These are phyloP conservation scores for Geotrichum klebahnii DNA, from an alignment of 1,139 yeast species.

Conservation along the genomic window DNA sequence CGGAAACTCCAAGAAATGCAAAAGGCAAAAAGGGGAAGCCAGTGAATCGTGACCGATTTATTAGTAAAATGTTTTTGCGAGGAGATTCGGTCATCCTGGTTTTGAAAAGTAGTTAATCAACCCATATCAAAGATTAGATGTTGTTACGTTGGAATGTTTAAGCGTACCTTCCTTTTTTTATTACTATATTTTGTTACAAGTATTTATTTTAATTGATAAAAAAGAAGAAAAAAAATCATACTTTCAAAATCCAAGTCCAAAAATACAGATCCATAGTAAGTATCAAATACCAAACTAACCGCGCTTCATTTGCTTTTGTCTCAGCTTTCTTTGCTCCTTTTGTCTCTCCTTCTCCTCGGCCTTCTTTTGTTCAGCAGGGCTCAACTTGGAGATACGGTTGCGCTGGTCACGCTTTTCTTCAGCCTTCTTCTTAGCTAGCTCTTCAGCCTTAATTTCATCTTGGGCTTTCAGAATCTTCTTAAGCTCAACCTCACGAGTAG, in stretches of 20 bases:
- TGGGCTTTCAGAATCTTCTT: constrained; percentile 54
- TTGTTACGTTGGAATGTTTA: no score
- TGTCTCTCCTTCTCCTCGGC: constrained; percentile 66
- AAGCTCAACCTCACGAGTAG: constrained; percentile 66
- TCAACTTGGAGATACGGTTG: constrained; percentile 52
- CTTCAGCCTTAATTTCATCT: constrained; percentile 64
- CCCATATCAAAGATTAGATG: no score
- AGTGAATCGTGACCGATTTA: constrained; percentile 75
- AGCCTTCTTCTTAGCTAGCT: constrained; percentile 61
- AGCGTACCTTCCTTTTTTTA: no score
- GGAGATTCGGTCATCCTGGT: constrained; percentile 94
- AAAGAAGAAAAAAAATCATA: no score
- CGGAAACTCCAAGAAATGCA: constrained; percentile 59
- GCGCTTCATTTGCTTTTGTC: constrained; percentile 42
- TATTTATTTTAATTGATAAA: no score
- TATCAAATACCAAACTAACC: constrained; percentile 15
- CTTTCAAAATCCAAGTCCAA: no score
- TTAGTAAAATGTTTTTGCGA: constrained; percentile 82
- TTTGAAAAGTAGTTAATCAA: constrained; percentile 37
- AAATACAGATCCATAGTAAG: no score
- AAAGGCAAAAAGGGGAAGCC: constrained; percentile 71
- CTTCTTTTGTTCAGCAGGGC: constrained; percentile 61
- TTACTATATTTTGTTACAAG: no score
- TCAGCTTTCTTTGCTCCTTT: constrained; percentile 51
- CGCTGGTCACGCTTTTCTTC: constrained; percentile 60